A percentile compares a stretch with the other conserved stretches of the same genome.
These are phyloP conservation scores for Fusarium aywerte DNA, from an alignment of 2,329 filamentous ascomycete species.

Conservation along the genomic window DNA sequence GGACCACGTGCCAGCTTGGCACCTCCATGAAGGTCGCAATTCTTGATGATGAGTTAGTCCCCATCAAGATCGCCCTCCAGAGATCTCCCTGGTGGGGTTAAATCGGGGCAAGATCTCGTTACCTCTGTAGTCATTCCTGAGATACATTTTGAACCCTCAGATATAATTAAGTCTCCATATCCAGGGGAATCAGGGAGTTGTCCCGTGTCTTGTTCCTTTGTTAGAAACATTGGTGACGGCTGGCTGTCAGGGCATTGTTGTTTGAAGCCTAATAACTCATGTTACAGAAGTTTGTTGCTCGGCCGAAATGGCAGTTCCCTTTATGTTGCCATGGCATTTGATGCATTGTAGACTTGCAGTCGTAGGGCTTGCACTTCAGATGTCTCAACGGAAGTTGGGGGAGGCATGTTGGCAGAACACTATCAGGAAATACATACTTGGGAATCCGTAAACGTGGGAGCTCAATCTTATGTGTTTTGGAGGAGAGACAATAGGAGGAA, in stretches of 20 bases:
- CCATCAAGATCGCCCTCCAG: not conserved
- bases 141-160: not conserved
- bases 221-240: not conserved
- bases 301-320: not conserved
- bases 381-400: constrained; percentile 27
- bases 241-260: not conserved
- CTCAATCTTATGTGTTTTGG: constrained; percentile 21
- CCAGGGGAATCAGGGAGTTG: not conserved
- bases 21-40: not conserved
- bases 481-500: constrained; percentile 15
- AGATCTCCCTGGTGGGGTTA: constrained; percentile 17
- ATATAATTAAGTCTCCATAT: not conserved
- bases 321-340: constrained; percentile 21
- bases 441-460: constrained; percentile 21
- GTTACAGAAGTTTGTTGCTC: constrained; percentile 7
- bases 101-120: not conserved
- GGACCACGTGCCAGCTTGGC: not conserved
- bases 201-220: constrained; percentile 14
- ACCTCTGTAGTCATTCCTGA: constrained; percentile 17
- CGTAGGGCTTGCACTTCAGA: not conserved
- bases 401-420: constrained; percentile 23
- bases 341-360: not conserved
- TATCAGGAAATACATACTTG: constrained; percentile 11
- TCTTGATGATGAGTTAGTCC: not conserved
- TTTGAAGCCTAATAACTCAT: not conserved